Evolutionary conservation across 495 filamentous ascomycete genomes (phyloP).

Genomic region (Xylaria castorea): DNA sequence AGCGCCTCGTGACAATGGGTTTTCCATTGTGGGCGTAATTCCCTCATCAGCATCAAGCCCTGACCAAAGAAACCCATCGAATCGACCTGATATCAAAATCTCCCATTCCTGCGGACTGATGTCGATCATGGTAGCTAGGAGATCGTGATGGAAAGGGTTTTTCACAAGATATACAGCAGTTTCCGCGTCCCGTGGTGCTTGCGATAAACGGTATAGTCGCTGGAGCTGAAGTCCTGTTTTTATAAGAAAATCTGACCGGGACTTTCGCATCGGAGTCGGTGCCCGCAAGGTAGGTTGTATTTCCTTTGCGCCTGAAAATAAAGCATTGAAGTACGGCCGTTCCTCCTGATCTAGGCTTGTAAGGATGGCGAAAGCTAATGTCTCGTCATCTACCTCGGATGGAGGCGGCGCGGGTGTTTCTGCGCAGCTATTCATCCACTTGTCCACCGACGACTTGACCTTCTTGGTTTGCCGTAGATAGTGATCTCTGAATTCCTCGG

Average conservation of each 20-base stretch:
- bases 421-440: slow-evolving; percentile 81
- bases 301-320: slow-evolving; percentile 73
- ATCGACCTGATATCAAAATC: slow-evolving; percentile 91
- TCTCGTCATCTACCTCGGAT: slow-evolving; percentile 89
- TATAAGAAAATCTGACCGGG: slow-evolving; percentile 70
- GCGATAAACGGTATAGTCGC: slow-evolving; percentile 77
- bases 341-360: slow-evolving; percentile 82
- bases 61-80: slow-evolving; percentile 96
- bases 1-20: slow-evolving; percentile 60
- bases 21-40: slow-evolving; percentile 44
- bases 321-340: slow-evolving; percentile 75
- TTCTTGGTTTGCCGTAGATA: slow-evolving; percentile 88
- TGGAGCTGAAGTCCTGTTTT: slow-evolving; percentile 79
- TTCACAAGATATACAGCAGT: slow-evolving; percentile 87
- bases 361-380: slow-evolving; percentile 87
- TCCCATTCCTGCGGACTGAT: slow-evolving; percentile 94
- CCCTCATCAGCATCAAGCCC: slow-evolving; percentile 74
- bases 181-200: slow-evolving; percentile 80
- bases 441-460: slow-evolving; percentile 81
- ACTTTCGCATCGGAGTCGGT: slow-evolving; percentile 62
- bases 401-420: slow-evolving; percentile 74
- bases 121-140: slow-evolving; percentile 84
- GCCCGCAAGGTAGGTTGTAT: slow-evolving; percentile 60
- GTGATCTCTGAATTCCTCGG: slow-evolving; percentile 86
- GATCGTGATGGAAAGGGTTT: slow-evolving; percentile 79